Percentiles rank a stretch among this genome's conserved stretches.
phyloP scores from a whole-genome alignment of 164 flowering plant species.

The Magnolia officinalis region DNA sequence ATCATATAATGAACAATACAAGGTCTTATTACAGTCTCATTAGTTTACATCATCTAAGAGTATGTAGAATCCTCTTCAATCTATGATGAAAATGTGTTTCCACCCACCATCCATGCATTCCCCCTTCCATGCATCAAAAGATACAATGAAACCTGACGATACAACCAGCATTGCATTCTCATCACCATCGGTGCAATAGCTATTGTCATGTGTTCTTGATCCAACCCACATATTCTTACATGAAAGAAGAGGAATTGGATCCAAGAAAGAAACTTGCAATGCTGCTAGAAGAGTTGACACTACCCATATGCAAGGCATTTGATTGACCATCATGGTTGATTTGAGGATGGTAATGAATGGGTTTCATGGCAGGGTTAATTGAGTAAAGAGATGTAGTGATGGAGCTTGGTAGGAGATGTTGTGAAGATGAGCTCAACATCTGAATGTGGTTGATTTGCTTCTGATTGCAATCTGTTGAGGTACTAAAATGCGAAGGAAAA shows the following conservation, averaged over 20 bases:
- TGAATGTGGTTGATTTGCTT: conserved; percentile 45
- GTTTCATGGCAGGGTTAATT: conserved; percentile 28
- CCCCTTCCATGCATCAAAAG: background rate
- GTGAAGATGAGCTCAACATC: conserved; percentile 38
- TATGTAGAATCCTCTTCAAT: background rate
- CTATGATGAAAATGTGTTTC: background rate
- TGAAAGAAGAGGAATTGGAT: conserved; percentile 2
- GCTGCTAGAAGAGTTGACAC: background rate
- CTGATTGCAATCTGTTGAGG: conserved; percentile 31
- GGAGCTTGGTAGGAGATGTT: conserved; percentile 28
- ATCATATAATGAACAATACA: background rate
- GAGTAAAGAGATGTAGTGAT: conserved; percentile 25
- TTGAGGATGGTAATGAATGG: conserved; percentile 31
- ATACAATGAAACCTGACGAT: background rate
- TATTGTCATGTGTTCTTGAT: background rate
- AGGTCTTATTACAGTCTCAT: background rate
- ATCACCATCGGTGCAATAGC: background rate
- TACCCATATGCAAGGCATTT: background rate
- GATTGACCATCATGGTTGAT: conserved; percentile 17
- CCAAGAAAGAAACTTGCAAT: background rate
- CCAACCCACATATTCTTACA: background rate
- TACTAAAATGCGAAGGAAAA: conserved; percentile 28
- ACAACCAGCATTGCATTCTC: background rate
- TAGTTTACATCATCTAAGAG: background rate
- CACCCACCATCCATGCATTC: background rate